phyloP scores from a whole-genome alignment of 192 early-diverging fungal species.

The Coemansia sp. region DNA sequence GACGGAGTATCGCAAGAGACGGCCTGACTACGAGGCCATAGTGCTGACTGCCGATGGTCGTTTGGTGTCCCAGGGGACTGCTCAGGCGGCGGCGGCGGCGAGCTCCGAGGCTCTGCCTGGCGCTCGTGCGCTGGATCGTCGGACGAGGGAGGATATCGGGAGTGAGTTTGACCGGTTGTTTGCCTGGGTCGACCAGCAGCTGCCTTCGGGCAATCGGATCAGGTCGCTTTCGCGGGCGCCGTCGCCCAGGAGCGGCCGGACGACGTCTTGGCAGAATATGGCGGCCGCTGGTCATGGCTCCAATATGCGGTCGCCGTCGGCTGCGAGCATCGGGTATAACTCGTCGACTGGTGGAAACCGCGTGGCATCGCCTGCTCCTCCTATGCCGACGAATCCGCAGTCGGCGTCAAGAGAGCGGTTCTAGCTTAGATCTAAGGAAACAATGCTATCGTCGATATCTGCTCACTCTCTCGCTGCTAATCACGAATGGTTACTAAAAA shows the following conservation, averaged over 20 bases:
- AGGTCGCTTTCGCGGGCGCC: constrained; percentile 30
- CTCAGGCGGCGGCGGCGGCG: constrained; percentile 10
- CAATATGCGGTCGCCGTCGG: constrained; percentile 35
- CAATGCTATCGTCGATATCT: no score
- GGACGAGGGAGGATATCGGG: constrained; percentile 54
- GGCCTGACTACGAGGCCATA: constrained; percentile 53
- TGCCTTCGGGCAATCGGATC: constrained; percentile 34
- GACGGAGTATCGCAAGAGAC: constrained; percentile 53
- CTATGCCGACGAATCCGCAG: constrained; percentile 25
- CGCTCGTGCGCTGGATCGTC: constrained; percentile 25
- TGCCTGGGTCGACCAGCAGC: constrained; percentile 53
- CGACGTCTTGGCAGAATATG: constrained; percentile 37
- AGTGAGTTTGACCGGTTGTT: constrained; percentile 55
- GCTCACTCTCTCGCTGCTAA: no score
- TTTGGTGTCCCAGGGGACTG: constrained; percentile 4
- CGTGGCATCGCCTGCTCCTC: constrained; percentile 38
- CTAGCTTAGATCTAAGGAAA: no score
- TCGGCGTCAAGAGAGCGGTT: constrained; percentile 6
- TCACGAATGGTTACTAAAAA: background rate
- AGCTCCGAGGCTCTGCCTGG: constrained; percentile 5
- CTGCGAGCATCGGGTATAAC: constrained; percentile 42
- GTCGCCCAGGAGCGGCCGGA: constrained; percentile 40
- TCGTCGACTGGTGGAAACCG: constrained; percentile 38
- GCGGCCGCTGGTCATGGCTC: constrained; percentile 1
- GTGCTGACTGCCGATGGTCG: constrained; percentile 39